Evolutionary conservation across 228 moss, liverwort and hornwort species (phyloP).

Genomic region (Sphagnum fallax): DNA sequence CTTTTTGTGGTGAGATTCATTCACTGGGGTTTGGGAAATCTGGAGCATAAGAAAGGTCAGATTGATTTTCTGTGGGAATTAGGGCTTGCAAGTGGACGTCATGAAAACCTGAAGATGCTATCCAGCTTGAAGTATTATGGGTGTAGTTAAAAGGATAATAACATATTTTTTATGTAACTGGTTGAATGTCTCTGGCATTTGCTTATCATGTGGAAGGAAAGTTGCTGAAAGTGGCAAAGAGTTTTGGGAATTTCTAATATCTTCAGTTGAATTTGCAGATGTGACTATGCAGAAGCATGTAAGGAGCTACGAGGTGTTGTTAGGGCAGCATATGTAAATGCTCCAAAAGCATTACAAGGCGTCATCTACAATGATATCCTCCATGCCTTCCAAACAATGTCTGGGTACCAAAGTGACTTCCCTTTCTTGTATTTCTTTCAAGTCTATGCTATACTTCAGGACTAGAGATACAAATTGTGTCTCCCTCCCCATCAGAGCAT

Average conservation of each 20-base stretch:
- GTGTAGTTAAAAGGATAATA: neutral
- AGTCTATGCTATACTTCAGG: neutral
- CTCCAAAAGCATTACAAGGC: constrained; percentile 57
- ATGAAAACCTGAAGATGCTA: neutral
- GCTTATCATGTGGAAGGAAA: too few relatives aligned
- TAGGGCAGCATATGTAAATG: constrained; percentile 36
- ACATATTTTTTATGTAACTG: neutral
- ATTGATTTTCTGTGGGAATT: too few relatives aligned
- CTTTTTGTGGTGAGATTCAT: too few relatives aligned
- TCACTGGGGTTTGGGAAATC: too few relatives aligned
- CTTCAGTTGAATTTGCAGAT: constrained; percentile 35
- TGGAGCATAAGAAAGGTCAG: too few relatives aligned
- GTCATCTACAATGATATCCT: constrained; percentile 60
- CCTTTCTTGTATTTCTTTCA: neutral
- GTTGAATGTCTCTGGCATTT: too few relatives aligned
- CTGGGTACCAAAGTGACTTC: constrained; percentile 26
- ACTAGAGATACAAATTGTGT: neutral
- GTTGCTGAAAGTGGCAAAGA: neutral
- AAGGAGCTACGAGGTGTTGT: constrained; percentile 62
- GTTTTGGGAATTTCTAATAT: constrained; percentile 2
- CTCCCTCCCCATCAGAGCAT: too few relatives aligned
- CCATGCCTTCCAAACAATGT: constrained; percentile 59
- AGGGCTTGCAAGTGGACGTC: too few relatives aligned
- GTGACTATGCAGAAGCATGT: constrained; percentile 87
- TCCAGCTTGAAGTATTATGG: neutral